phyloP scores from a whole-genome alignment of 2,329 filamentous ascomycete genomes.

The Phyllosticta citriasiana region DNA sequence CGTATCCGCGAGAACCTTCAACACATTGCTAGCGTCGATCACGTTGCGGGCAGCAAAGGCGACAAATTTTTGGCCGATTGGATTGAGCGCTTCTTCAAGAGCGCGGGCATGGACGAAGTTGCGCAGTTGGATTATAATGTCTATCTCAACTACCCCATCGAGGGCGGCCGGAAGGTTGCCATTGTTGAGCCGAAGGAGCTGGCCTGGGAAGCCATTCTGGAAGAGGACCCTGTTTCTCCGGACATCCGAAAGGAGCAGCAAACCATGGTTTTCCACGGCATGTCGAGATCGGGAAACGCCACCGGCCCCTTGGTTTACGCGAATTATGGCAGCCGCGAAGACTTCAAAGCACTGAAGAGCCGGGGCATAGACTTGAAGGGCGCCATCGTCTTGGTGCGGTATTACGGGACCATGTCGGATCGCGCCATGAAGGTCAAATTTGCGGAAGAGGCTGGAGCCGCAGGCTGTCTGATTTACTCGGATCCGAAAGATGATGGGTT shows the following conservation, averaged over 20 bases:
- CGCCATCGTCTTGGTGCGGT: conserved; percentile 73
- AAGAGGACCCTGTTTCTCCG: conserved; percentile 55
- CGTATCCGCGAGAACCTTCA: conserved; percentile 56
- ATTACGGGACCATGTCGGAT: conserved; percentile 65
- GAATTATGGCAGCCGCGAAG: conserved; percentile 78
- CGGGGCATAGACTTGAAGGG: conserved; percentile 65
- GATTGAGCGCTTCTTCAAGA: conserved; percentile 66
- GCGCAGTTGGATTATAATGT: conserved; percentile 62
- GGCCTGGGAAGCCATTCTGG: conserved; percentile 69
- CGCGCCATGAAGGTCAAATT: conserved; percentile 77
- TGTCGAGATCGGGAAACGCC: conserved; percentile 78
- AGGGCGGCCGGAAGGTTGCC: conserved; percentile 67
- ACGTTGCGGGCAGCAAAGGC: conserved; percentile 89
- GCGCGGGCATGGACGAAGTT: conserved; percentile 65
- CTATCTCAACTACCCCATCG: conserved; percentile 83
- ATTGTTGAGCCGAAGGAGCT: conserved; percentile 62
- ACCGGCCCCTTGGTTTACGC: conserved; percentile 81
- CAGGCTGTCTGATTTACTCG: conserved; percentile 83
- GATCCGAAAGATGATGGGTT: conserved; percentile 83
- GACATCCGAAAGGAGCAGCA: conserved; percentile 45
- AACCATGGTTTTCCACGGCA: conserved; percentile 75
- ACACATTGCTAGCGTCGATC: conserved; percentile 74
- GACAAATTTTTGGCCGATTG: conserved; percentile 80
- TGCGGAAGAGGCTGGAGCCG: conserved; percentile 76
- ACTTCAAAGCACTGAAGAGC: conserved; percentile 65